A percentile compares a stretch with the other conserved stretches of the same genome.
Conservation (phyloP, 192 early-diverging fungal genomes). For the Backusella morwellensis region DNA sequence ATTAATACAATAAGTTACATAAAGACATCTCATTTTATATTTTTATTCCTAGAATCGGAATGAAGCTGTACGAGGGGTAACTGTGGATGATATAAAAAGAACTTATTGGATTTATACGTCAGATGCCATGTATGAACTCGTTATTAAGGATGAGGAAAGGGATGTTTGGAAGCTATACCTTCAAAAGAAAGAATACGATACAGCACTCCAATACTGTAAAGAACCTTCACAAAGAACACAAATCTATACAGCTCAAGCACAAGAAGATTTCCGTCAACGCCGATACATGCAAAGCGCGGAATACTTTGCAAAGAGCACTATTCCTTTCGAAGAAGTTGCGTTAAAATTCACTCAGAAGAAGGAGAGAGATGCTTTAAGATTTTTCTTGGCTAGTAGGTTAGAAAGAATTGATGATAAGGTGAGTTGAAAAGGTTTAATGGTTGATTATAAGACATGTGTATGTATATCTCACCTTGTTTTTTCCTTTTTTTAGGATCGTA, state of each 20-base stretch:
- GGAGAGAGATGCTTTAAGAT: constrained; percentile 70
- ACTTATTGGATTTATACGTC: constrained; percentile 93
- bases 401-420: constrained; percentile 62
- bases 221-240: constrained; percentile 67
- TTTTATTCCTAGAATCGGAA: neutral
- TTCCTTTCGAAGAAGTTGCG: constrained; percentile 88
- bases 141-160: constrained; percentile 87
- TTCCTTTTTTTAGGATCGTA: constrained; percentile 56
- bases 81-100: constrained; percentile 71
- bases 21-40: neutral
- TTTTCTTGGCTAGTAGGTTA: constrained; percentile 76
- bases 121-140: constrained; percentile 80
- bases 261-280: constrained; percentile 74
- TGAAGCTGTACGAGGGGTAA: constrained; percentile 61
- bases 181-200: constrained; percentile 74
- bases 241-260: constrained; percentile 82
- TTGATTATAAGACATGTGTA: neutral
- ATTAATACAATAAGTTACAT: neutral
- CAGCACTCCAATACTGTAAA: constrained; percentile 76
- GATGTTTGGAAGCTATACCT: constrained; percentile 94
- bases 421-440: neutral
- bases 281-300: constrained; percentile 78
- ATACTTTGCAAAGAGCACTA: constrained; percentile 77
- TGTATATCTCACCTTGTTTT: neutral
- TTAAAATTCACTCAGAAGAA: constrained; percentile 77